phyloP scores from a whole-genome alignment of 805 yeast species.

The Kuraishia hungarica region DNA sequence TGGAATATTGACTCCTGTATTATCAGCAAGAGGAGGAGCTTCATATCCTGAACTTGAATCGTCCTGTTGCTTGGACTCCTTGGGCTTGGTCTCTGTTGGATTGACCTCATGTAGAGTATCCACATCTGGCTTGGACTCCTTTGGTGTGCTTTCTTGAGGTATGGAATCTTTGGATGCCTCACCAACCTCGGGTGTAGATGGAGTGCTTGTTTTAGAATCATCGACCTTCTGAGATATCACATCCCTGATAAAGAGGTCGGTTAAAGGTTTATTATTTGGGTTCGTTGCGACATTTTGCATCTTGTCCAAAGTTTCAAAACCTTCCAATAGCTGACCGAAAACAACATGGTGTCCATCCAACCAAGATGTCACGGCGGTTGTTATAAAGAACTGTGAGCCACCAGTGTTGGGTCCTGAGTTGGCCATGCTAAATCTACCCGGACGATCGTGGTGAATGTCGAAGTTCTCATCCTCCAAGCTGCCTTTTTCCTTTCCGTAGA shows the following conservation, averaged over 20 bases:
- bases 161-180: not conserved
- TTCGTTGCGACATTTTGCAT: constrained; percentile 50
- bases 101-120: constrained; percentile 10
- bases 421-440: constrained; percentile 42
- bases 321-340: constrained; percentile 69
- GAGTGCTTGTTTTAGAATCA: not conserved
- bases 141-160: not conserved
- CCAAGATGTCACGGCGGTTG: constrained; percentile 40
- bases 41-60: not conserved
- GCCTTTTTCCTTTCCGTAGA: constrained; percentile 51
- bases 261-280: constrained; percentile 29
- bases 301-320: constrained; percentile 51
- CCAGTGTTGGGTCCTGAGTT: constrained; percentile 45
- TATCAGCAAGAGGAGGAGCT: not conserved
- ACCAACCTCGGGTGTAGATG: not conserved
- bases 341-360: constrained; percentile 64
- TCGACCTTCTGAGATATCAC: constrained; percentile 2
- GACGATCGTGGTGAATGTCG: constrained; percentile 34
- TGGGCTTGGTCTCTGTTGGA: not conserved
- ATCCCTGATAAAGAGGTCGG: constrained; percentile 29
- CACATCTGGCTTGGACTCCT: not conserved
- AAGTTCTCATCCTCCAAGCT: constrained; percentile 69
- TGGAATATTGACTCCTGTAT: not conserved
- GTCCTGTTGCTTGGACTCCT: not conserved
- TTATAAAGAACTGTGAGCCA: constrained; percentile 66